Evolutionary conservation across 495 filamentous ascomycete species (phyloP), one percentile per base, ranked within the genome.

Genomic region (Penicillium tannophilum): DNA sequence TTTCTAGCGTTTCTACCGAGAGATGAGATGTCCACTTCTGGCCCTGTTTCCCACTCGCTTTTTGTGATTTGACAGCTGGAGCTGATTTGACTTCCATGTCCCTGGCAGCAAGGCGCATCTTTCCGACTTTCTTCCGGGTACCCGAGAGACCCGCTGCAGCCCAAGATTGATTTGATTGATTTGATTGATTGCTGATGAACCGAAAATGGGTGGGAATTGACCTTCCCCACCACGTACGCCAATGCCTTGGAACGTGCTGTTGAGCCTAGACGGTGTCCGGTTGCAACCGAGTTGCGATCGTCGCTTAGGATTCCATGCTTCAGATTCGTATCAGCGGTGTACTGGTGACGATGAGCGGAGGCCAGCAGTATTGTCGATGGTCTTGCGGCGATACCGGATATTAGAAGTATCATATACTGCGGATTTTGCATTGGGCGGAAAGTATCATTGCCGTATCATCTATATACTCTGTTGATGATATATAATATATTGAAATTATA

Each of bases 301-400:
- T 44, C 14, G 14, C 12, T 51, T 39, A 20, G 23, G 24, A 16
- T 41, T 2, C 16, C 42, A 44, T 19, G 14, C 1, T 23, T 23
- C 16, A 14, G 45, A 28, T 28, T 28, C 28, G 6, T 28, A 7
- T 28, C 28, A 28, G 28, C 28, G 6, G 28, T 28, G 28, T 4
- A 28, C 28, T 28, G 4, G 28, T 28, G 28, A 28, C 1, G 28
- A 7, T 28, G 28, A 28, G 28, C 28, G 28, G 28, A 28, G 28
- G 46, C 20, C 24, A 14, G 23, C 9, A 24, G 20, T 6, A 33
- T 9, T 9, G 46, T 11, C 24, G 11, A 23, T 46, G 11, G 46
- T 46, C 6, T n/a, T 48, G 23, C 19, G 44, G 54, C 54, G 31
- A 56, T 56, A 56, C 39, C 54, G 54, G 54, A 49, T 48, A 8